phyloP scores from a whole-genome alignment of 148 eudicot genomes.

The Chenopodium quinoa region DNA sequence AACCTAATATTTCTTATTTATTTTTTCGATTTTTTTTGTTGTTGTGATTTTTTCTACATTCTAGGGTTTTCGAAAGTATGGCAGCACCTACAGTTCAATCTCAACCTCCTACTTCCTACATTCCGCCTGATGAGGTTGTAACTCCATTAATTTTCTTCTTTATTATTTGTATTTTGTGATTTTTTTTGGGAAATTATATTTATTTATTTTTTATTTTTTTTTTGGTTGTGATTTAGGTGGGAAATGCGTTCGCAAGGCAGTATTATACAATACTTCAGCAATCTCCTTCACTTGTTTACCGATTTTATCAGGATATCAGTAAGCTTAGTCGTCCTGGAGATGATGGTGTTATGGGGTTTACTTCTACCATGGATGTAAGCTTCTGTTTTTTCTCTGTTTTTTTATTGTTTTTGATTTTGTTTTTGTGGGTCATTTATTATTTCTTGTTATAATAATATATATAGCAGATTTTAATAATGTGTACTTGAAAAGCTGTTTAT shows the following conservation, averaged over 20 bases:
- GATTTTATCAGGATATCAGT: slow-evolving; percentile 77
- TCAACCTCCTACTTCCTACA: neutral
- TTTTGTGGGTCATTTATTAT: neutral
- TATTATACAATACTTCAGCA: slow-evolving; percentile 67
- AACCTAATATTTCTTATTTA: neutral
- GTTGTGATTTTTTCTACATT: neutral
- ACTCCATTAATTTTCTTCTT: neutral
- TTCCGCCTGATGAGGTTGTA: slow-evolving; percentile 24
- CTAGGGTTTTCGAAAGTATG: neutral
- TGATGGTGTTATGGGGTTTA: slow-evolving; percentile 48
- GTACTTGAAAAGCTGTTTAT: neutral
- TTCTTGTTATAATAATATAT: neutral
- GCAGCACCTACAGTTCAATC: slow-evolving; percentile 13
- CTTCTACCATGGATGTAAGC: slow-evolving; percentile 75
- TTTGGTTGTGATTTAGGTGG: slow-evolving; percentile 46
- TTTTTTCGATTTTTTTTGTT: neutral
- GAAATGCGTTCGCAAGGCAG: slow-evolving; percentile 77
- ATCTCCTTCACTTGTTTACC: slow-evolving; percentile 60
- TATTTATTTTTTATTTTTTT: neutral
- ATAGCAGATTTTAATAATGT: neutral
- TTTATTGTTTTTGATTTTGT: neutral
- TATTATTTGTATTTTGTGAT: neutral
- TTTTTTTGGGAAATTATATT: neutral
- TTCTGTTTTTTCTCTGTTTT: slow-evolving; percentile 1
- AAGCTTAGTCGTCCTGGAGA: slow-evolving; percentile 62